These are phyloP conservation scores for Brettanomyces sp. DNA, from an alignment of 805 yeast species.

Conservation along the genomic window DNA sequence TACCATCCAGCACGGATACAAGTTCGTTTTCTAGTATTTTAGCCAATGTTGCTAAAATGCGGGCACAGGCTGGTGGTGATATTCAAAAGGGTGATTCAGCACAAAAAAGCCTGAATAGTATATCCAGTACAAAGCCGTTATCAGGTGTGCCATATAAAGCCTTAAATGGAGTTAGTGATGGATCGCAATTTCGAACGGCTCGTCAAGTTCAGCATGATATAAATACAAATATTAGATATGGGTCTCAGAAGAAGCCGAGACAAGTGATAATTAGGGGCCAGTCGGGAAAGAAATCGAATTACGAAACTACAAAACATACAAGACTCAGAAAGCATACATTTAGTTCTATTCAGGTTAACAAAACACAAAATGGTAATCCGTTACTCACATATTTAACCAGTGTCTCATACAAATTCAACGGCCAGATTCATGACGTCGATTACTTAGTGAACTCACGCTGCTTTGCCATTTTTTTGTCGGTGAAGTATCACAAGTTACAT, in stretches of 20 bases:
- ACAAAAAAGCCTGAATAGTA: not conserved
- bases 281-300: constrained; percentile 4
- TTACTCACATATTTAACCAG: constrained; percentile 44
- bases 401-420: constrained; percentile 45
- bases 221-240: not conserved
- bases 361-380: constrained; percentile 68
- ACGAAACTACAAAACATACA: constrained; percentile 10
- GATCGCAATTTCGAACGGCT: not conserved
- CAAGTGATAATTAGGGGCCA: constrained; percentile 11
- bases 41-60: constrained; percentile 56
- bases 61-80: constrained; percentile 28
- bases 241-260: constrained; percentile 1
- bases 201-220: not conserved
- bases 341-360: constrained; percentile 43
- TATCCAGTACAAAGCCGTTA: not conserved
- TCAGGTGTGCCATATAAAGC: not conserved
- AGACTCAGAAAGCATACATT: constrained; percentile 15
- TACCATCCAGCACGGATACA: constrained; percentile 20
- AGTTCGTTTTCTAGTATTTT: constrained; percentile 63
- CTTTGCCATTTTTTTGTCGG: constrained; percentile 51
- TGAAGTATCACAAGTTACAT: constrained; percentile 66
- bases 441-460: constrained; percentile 51
- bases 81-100: not conserved
- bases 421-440: constrained; percentile 43
- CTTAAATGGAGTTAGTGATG: not conserved